A percentile compares a stretch with the other conserved stretches of the same genome.
Conservation (phyloP, 2,329 filamentous ascomycete species). For the Chaetomiaceae sp. region DNA sequence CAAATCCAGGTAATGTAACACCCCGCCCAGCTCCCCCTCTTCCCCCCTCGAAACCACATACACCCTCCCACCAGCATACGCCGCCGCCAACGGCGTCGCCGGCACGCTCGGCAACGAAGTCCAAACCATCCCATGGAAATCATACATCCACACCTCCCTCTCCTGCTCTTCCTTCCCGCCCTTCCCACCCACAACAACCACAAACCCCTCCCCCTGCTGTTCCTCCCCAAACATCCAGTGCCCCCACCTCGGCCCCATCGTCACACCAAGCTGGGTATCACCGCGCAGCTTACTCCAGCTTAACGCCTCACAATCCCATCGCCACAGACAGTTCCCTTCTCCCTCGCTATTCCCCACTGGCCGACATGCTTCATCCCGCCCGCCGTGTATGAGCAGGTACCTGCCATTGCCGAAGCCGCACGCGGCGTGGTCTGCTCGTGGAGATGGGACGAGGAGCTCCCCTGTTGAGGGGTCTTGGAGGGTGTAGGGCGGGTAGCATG, state of each 20-base stretch:
- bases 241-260: constrained; percentile 30
- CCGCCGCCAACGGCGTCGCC: constrained; percentile 36
- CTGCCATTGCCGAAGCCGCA: constrained; percentile 31
- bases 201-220: constrained; percentile 45
- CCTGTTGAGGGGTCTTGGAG: constrained; percentile 28
- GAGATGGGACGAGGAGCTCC: constrained; percentile 29
- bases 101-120: constrained; percentile 43
- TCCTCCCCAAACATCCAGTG: constrained; percentile 37
- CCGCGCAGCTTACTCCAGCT: constrained; percentile 34
- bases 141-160: constrained; percentile 47
- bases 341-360: constrained; percentile 33
- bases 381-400: constrained; percentile 36
- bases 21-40: constrained; percentile 30
- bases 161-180: constrained; percentile 22
- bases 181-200: constrained; percentile 47
- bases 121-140: constrained; percentile 46
- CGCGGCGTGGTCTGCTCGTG: constrained; percentile 35
- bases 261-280: constrained; percentile 30
- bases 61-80: constrained; percentile 41
- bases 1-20: constrained; percentile 35
- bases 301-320: constrained; percentile 35
- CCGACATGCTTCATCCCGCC: constrained; percentile 30
- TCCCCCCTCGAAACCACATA: constrained; percentile 38
- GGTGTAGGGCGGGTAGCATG: constrained; percentile 31
- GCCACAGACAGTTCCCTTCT: constrained; percentile 35